Evolutionary conservation across 2,329 filamentous ascomycete genomes (phyloP).

Genomic region (Calonectria henricotiae): DNA sequence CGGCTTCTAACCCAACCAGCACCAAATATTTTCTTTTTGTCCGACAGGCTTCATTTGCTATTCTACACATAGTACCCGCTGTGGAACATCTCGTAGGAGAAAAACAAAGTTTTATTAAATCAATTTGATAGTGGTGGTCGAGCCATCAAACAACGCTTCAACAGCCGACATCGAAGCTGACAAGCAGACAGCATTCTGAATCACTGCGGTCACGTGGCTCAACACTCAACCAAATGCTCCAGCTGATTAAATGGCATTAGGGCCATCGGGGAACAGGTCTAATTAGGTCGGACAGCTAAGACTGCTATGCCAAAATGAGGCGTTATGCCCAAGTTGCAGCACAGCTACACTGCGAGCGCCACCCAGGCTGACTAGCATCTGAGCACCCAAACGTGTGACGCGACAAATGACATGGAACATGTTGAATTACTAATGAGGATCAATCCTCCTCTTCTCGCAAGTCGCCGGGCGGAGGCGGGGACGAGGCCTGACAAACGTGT

Average conservation of each 20-base stretch:
- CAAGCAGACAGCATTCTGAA: slow-evolving; percentile 21
- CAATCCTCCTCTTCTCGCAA: background rate
- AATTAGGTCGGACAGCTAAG: slow-evolving; percentile 17
- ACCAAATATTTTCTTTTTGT: background rate
- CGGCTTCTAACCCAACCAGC: background rate
- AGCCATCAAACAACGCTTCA: background rate
- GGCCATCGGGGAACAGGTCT: slow-evolving; percentile 10
- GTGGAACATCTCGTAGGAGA: background rate
- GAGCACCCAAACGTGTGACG: slow-evolving; percentile 1
- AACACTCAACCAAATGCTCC: background rate
- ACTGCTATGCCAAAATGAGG: slow-evolving; percentile 5
- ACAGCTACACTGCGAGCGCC: slow-evolving; percentile 24
- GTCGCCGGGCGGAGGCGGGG: background rate
- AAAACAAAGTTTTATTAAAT: background rate
- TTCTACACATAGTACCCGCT: background rate
- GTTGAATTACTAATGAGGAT: background rate
- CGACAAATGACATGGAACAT: background rate
- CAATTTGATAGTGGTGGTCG: background rate
- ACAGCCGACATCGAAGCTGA: slow-evolving; percentile 27
- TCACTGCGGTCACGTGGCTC: slow-evolving; percentile 24
- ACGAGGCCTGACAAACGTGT: slow-evolving; percentile 4
- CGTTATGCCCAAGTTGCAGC: slow-evolving; percentile 12
- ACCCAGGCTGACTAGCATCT: slow-evolving; percentile 27
- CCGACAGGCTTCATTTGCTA: background rate
- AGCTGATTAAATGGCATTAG: background rate